These are phyloP conservation scores for Gentiana dahurica DNA, from an alignment of 257 asterid species.

Conservation along the genomic window DNA sequence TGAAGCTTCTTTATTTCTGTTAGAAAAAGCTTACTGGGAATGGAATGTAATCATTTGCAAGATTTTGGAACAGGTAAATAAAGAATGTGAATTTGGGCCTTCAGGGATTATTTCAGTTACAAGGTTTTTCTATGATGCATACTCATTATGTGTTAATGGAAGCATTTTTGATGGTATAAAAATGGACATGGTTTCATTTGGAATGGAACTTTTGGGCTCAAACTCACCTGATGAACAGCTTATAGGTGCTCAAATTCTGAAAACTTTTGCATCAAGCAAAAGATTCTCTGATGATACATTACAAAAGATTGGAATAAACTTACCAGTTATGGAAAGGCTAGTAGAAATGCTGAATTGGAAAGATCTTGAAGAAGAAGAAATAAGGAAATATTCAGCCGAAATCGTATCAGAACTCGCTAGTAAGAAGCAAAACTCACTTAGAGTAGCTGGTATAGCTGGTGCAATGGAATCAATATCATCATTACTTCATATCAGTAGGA, in stretches of 20 bases:
- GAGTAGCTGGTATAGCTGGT: conserved; percentile 75
- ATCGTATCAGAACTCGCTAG: conserved; percentile 52
- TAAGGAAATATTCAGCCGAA: conserved; percentile 76
- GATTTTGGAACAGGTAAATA: conserved; percentile 48
- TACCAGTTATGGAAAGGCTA: conserved; percentile 58
- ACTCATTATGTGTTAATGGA: conserved; percentile 64
- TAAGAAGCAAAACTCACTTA: conserved; percentile 47
- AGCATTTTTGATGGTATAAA: conserved; percentile 88
- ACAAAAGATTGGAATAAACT: conserved; percentile 73
- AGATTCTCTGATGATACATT: conserved; percentile 57
- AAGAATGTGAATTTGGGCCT: conserved; percentile 66
- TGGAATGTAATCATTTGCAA: conserved; percentile 50
- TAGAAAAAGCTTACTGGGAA: conserved; percentile 92
- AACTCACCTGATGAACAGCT: conserved; percentile 78
- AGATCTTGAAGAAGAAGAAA: conserved; percentile 64
- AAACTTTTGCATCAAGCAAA: conserved; percentile 35
- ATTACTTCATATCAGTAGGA: conserved; percentile 46
- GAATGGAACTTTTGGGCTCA: conserved; percentile 72
- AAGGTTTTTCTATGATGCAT: conserved; percentile 85
- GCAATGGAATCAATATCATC: conserved; percentile 82
- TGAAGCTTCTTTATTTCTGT: conserved; percentile 71
- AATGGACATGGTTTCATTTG: conserved; percentile 85
- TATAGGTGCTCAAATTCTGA: conserved; percentile 60
- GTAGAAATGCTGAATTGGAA: conserved; percentile 96
- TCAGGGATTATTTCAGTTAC: conserved; percentile 52